phyloP scores from a whole-genome alignment of 768 basidiomycete species.

The Hemileccinum impolitum region DNA sequence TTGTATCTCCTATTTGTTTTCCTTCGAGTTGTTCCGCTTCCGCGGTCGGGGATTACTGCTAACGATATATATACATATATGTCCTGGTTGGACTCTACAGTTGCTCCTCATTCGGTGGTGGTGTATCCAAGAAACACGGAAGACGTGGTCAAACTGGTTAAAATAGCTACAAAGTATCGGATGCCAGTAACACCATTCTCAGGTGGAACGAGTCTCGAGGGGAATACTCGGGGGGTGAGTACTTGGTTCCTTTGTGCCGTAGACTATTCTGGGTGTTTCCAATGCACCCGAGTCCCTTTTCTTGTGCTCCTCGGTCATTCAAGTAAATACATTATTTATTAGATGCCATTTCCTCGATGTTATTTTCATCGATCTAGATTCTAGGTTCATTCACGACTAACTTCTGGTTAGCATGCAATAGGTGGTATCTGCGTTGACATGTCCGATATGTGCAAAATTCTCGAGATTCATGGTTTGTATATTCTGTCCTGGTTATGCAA shows the following conservation, averaged over 20 bases:
- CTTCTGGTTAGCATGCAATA: constrained; percentile 11
- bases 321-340: no score
- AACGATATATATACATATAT: neutral
- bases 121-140: constrained; percentile 69
- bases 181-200: constrained; percentile 80
- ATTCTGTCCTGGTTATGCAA: neutral
- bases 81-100: constrained; percentile 22
- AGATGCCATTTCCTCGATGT: neutral
- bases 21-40: neutral
- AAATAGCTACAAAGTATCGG: constrained; percentile 66
- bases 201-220: constrained; percentile 81
- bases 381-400: neutral
- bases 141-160: constrained; percentile 78
- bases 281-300: no score
- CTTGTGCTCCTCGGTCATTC: no score
- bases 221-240: constrained; percentile 65
- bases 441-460: constrained; percentile 72
- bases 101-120: constrained; percentile 51
- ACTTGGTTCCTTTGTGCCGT: neutral
- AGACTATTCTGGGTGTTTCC: no score
- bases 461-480: constrained; percentile 64
- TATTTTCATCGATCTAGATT: neutral
- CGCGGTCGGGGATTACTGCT: neutral
- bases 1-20: no score
- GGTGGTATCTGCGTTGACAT: constrained; percentile 82